Base-by-base conservation (phyloP, 495 filamentous ascomycete species). In the Bathelium albidoporum region DNA sequence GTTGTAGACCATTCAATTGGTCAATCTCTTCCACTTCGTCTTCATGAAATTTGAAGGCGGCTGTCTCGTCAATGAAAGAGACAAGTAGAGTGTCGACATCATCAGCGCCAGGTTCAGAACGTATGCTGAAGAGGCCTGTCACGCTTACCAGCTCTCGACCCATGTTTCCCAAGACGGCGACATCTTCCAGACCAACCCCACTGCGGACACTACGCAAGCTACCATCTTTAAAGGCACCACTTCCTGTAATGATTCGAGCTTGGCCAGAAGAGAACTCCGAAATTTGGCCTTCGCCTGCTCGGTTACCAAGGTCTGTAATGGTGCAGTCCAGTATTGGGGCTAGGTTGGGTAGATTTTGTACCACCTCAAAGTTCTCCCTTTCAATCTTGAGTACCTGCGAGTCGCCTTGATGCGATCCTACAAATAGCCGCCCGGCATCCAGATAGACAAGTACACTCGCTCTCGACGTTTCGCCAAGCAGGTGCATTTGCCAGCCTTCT, bases 241-340 rank as follows among this genome's bases (percentile, higher is more conserved):
- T 95, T 9, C 89, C 92, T 1, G 93, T 89, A 10, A 99, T 90
- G 62, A 99, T 87, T 32, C 95, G 82, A 61, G 94, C 92, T 76
- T 97, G 95, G 1, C 95, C 95, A 4, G 93, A 95, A 0, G 91
- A 96, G 60, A 86, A 97, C 70, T 95, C 91, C 66, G 94, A 95
- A 0, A 83, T 86, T 41, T 89, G 84, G 29, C 84, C 85, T 64
- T 93, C 89, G 53, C 84, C 85, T 59, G 86, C 82, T 29, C 90
- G 82, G 65, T 87, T 92, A 0, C 92, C 91, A 79, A 97, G 86
- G 70, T 97, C 93, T 89, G 97, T 95, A 12, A 97, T 83, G 4
- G 87, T 87, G 60, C 97, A 96, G 70, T 99, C 94, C 16, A 96
- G 73, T 49, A 97, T 89, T 1, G 94, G 94, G 0, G 89, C 91